Base-by-base conservation (phyloP, 441 rosid species). In the Croton setiger region DNA sequence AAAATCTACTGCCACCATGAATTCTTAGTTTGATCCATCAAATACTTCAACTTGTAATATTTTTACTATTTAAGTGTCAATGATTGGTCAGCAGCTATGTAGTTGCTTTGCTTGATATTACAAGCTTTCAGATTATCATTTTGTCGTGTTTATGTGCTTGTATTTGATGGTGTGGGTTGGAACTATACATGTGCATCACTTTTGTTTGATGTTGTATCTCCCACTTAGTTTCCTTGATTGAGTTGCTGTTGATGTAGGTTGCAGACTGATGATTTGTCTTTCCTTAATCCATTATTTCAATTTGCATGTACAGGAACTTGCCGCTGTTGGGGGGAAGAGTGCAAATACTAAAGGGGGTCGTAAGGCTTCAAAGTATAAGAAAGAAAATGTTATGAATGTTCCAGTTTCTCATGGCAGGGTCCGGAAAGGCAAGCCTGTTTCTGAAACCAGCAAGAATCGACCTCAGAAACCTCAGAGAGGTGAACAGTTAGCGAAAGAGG, bases 401-500 rank as follows among this genome's bases (percentile, higher is more conserved):
- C 54, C 88, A 33, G 74, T 74, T 65, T 71, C 87, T 64, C 82
- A 71, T 13, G 68, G 79, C 17, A 83, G 85, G 82, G 90, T 69
- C 51, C 81, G 79, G 75, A 89, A 78, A 76, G 84, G 87, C 74
- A 84, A 80, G 67, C 75, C 83, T 53, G 85, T 80, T 75, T 61
- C 88, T 67, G 62, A 84, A 51, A 41, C 68, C 41, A 72, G 76
- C 68, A 86, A 67, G 81, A 87, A 77, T 65, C 85, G 85, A 74
- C 75, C 75, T 59, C 89, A 86, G 81, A 88, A 80, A 80, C 80
- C 83, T 44, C 89, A 74, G 65, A 88, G 72, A 72, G 88, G 77
- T 65, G 98, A 89, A 69, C 96, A 85, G 37, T 72, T 95, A 68
- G 89, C 73, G 51, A 95, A 95, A 79, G 99, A 95, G 84, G 99